Base-by-base conservation (phyloP, 2,329 filamentous ascomycete species). In the Chaetomium globosum region DNA sequence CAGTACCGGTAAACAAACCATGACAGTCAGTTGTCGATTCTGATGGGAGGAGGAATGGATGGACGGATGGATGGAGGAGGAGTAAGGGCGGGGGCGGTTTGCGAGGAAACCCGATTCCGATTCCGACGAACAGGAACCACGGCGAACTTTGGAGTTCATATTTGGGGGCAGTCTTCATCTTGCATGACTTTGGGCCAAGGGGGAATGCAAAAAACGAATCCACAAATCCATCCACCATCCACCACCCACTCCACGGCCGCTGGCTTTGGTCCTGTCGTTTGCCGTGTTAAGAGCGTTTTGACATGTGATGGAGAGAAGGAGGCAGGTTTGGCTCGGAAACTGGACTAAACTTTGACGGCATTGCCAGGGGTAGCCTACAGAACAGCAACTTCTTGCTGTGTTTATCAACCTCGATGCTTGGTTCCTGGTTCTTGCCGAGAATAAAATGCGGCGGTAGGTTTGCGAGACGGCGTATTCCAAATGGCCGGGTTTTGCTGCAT, bases 1-100 rank as follows among this genome's bases (percentile, higher is more conserved):
- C 61, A 70, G 68, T 70, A 70, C 68, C 68, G 68, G 67, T 70
- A 70, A 70, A 68, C 62, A 33, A 62, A 39, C 16, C 56, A 57
- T 48, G 55, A 36, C 59, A 60, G 58, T 39, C 48, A 28, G 33
- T 48, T 30, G 61, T 56, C 19, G 56, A 56, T 55, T 48, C 33
- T 31, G 33, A 54, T 23, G 51, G 33, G 51, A 54, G n/a, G 57
- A n/a, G 26, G 36, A 21, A 26, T 51, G 57, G 10, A 26, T 43
- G 48, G 26, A 33, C 6, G 33, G 55, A 36, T 53, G 54, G 23
- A 57, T 51, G 57, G 49, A 60, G 56, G 43, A 23, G 51, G 46
- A 33, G 8, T n/a, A 8, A 21, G 28, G 16, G 57, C 7, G n/a
- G 19, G 36, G 31, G 26, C 33, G 19, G 19, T 63, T 52, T 33